phyloP scores from a whole-genome alignment of 129 eudicot genomes.

The Helianthus tuberosus region DNA sequence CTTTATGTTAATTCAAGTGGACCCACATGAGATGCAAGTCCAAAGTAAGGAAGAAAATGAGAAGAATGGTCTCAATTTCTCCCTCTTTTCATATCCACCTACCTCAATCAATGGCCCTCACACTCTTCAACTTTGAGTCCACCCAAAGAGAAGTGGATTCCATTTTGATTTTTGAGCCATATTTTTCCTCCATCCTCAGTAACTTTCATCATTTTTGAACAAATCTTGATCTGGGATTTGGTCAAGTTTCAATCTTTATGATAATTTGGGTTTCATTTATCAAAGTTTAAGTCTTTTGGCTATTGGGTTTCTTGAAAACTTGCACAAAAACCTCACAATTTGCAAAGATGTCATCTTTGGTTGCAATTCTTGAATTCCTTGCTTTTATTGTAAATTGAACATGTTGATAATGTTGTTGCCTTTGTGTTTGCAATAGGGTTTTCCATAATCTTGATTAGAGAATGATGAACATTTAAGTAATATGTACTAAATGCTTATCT shows the following conservation, averaged over 20 bases:
- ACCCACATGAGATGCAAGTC: conserved; percentile 50
- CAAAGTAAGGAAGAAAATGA: conserved; percentile 43
- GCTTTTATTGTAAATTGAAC: too few relatives aligned
- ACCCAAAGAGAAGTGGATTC: conserved; percentile 61
- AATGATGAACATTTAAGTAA: too few relatives aligned
- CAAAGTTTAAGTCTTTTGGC: conserved; percentile 15
- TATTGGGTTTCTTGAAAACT: conserved; percentile 31
- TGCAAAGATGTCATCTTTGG: too few relatives aligned
- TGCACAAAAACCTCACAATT: not conserved
- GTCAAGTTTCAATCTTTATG: conserved; percentile 21
- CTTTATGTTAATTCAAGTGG: conserved; percentile 34
- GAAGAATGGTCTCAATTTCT: conserved; percentile 25
- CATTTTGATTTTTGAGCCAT: conserved; percentile 27
- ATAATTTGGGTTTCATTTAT: conserved; percentile 17
- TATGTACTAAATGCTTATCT: conserved; percentile 10
- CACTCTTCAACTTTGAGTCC: conserved; percentile 65
- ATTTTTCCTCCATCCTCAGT: conserved; percentile 16
- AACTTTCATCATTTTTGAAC: conserved; percentile 28
- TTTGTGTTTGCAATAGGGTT: too few relatives aligned
- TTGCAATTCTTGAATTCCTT: too few relatives aligned
- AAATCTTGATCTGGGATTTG: conserved; percentile 46
- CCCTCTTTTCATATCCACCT: conserved; percentile 41
- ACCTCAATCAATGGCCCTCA: conserved; percentile 47
- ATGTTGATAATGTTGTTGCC: too few relatives aligned
- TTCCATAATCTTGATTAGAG: too few relatives aligned